Evolutionary conservation across 2,329 filamentous ascomycete species (phyloP).

Genomic region (Corniculantispora saksenae): DNA sequence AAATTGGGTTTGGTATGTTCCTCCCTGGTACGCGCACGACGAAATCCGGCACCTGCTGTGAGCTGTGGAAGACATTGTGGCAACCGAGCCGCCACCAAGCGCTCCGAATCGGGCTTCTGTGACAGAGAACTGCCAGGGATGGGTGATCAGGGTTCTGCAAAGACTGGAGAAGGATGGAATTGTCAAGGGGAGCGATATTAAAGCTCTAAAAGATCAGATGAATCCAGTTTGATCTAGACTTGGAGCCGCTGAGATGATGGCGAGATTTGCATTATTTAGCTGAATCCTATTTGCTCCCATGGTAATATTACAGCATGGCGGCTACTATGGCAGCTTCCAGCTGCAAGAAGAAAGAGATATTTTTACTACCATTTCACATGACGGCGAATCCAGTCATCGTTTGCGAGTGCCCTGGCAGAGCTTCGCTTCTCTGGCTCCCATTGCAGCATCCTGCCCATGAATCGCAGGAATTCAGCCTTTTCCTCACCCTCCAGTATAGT

Average conservation of each 20-base stretch:
- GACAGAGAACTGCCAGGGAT: slow-evolving; percentile 7
- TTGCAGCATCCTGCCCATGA: slow-evolving; percentile 40
- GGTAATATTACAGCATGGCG: too few relatives aligned
- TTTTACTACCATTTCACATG: too few relatives aligned
- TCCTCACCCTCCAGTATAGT: slow-evolving; percentile 35
- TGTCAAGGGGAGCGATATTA: neutral
- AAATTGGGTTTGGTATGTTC: too few relatives aligned
- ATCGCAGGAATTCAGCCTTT: slow-evolving; percentile 32
- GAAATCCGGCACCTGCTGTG: too few relatives aligned
- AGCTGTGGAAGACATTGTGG: neutral
- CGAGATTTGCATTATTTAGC: too few relatives aligned
- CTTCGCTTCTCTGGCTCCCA: slow-evolving; percentile 35
- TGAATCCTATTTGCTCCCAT: too few relatives aligned
- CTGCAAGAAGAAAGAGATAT: too few relatives aligned
- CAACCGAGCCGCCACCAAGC: neutral
- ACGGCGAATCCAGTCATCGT: slow-evolving; percentile 34
- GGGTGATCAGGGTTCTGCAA: neutral
- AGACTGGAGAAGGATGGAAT: neutral
- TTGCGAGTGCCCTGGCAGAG: slow-evolving; percentile 31
- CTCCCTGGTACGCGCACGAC: too few relatives aligned
- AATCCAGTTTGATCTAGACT: too few relatives aligned
- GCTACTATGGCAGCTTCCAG: too few relatives aligned
- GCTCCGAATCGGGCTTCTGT: neutral
- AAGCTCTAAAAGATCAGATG: too few relatives aligned
- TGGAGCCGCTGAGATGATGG: too few relatives aligned